A percentile compares a stretch with the other conserved stretches of the same genome.
These are phyloP conservation scores for Hymenoscyphus occultus DNA, from an alignment of 2,329 filamentous ascomycete species.

Conservation along the genomic window DNA sequence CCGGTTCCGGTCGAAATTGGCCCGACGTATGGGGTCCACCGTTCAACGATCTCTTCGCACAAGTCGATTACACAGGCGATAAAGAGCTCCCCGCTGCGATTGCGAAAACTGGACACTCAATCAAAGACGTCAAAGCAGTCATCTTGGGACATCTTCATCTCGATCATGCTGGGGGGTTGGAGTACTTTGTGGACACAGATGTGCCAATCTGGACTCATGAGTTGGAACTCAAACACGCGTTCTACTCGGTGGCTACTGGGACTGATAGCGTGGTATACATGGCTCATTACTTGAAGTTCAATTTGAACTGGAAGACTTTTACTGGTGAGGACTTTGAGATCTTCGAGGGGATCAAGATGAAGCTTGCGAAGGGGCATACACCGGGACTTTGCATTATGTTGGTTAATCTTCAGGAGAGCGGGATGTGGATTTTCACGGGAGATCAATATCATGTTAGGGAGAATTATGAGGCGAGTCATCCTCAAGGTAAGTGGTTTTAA, in stretches of 20 bases:
- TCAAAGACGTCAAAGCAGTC: conserved; percentile 44
- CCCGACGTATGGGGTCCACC: conserved; percentile 34
- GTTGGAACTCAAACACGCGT: conserved; percentile 43
- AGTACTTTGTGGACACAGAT: conserved; percentile 41
- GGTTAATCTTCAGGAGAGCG: conserved; percentile 18
- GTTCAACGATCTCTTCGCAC: conserved; percentile 40
- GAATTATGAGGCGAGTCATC: conserved; percentile 38
- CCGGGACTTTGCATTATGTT: conserved; percentile 17
- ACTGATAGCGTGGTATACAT: conserved; percentile 40
- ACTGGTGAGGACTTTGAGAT: conserved; percentile 37
- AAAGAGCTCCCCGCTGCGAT: conserved; percentile 22
- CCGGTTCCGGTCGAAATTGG: conserved; percentile 1
- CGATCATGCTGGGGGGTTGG: conserved; percentile 46
- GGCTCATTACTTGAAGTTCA: conserved; percentile 37
- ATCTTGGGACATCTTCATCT: conserved; percentile 46
- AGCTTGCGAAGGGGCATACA: conserved; percentile 18
- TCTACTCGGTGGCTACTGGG: conserved; percentile 41
- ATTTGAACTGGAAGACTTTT: conserved; percentile 43
- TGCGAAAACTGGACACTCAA: conserved; percentile 32
- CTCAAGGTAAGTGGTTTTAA: conserved; percentile 24
- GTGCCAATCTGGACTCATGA: conserved; percentile 31
- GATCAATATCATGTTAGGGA: conserved; percentile 42
- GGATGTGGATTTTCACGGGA: conserved; percentile 42
- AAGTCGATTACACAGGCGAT: conserved; percentile 35
- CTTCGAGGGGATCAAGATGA: conserved; percentile 36